Evolutionary conservation across 2,329 filamentous ascomycete species (phyloP), one percentile per base, ranked within the genome.

Genomic region (Penicillium brasilianum): DNA sequence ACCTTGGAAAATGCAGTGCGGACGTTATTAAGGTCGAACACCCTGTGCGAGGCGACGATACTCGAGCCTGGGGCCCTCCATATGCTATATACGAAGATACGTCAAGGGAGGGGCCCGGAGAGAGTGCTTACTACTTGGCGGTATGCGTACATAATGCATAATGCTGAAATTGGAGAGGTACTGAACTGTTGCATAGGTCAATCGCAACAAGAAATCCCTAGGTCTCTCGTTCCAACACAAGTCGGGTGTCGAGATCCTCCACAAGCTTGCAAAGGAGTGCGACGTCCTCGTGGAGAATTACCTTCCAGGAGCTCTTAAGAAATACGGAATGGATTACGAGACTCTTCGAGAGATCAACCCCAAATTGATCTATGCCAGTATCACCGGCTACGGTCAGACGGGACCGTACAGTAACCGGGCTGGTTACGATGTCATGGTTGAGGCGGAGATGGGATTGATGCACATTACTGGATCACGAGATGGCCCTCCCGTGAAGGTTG

Each of bases 351-450:
- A 88, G 66, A 88, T 97, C 74, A 98, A 98, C 72, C 93, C 94
- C 0, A 81, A 83, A 6, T 83, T 99, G 50, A 91, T 99, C 68
- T 99, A 99, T 74, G 93, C 94, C 14, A 97, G 92, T 68, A 96
- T 99, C 70, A 99, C 95, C 0, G 95, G 95, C 0, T 99, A 98
- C 73, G 95, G 95, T 2, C 95, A 99, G 75, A 97, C 91, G 1
- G 95, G 95, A 0, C 95, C 95, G 0, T 97, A 96, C 77, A 87
- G 89, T 6, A 86, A 88, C 65, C 86, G 95, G 14, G 93, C 95
- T 3, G 95, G 95, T 4, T 99, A 99, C 82, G 95, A 99, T 78
- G 95, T 99, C 68, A 99, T 99, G 94, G 94, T 99, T 11, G 95
- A 99, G 81, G 95, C 95, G 61, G 95, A 98, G 76, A 93, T 99